Evolutionary conservation across 306 rosid species (phyloP), one percentile per base, ranked within the genome.

Genomic region (Corylus heterophylla): DNA sequence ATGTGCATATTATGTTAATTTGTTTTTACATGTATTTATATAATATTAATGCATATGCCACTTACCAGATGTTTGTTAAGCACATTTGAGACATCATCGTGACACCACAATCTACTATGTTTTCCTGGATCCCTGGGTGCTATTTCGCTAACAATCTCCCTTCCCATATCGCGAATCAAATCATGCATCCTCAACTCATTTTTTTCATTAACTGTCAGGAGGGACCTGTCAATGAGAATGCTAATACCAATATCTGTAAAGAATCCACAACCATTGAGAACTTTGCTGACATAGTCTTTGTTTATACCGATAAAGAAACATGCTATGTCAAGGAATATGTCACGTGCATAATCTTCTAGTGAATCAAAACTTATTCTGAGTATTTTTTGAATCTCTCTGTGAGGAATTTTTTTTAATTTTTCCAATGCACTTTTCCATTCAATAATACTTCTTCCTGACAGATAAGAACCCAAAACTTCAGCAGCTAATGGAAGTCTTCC

Each of bases 401-500:
- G 7, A 0, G 89, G 88, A 3, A 81, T 86, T 68, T 0, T 47
- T 22, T 81, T 6, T 11, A 88, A 27, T 54, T 83, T 88, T 10
- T 73, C 73, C 35, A 81, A 8, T 22, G 76, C 56, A 35, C 67
- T 76, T 74, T 1, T 5, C 88, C 91, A 88, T 9, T 83, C 85
- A 11, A 2, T 0, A 58, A 3, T 17, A 2, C 39, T 61, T 59
- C 89, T 84, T 3, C 73, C 52, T 4, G 1, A 44, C 10, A 88
- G 62, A 42, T 72, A 74, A 12, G 87, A 88, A 0, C 89, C 91
- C 69, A 80, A 68, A 2, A 81, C 83, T 78, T 83, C 77, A 69
- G 85, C 84, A 14, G 87, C 91, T 1, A 88, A 13, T 4, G 89
- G 91, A 1, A 88, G 8, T 7, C 89, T 87, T 18, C 80, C 78